Evolutionary conservation across 78 protist genomes (phyloP).

Genomic region (Salpingoeca rosetta): DNA sequence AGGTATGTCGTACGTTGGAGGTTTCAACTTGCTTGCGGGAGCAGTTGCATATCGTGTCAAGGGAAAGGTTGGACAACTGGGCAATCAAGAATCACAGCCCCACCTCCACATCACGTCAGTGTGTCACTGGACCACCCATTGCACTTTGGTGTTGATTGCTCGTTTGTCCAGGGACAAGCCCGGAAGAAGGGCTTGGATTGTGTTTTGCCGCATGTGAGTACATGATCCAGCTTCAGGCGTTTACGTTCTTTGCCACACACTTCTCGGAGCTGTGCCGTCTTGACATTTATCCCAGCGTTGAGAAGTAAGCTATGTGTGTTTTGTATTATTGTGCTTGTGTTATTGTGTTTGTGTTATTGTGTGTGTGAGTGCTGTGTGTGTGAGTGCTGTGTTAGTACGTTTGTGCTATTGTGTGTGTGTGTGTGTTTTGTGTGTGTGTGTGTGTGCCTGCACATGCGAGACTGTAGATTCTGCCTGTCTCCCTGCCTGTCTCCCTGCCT

Average conservation of each 20-base stretch:
- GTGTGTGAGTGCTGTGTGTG: no score
- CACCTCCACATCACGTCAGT: not conserved
- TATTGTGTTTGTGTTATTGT: no score
- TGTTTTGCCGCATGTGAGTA: not conserved
- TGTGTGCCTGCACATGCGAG: no score
- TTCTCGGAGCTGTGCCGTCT: not conserved
- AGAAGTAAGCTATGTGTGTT: not conserved
- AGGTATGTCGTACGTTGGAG: no score
- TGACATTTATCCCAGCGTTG: constrained; percentile 7
- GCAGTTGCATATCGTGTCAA: not conserved
- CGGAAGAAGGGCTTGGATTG: no score
- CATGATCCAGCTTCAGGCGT: not conserved
- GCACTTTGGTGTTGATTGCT: not conserved
- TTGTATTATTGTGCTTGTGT: no score
- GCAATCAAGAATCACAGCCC: not conserved
- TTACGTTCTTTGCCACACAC: constrained; percentile 4
- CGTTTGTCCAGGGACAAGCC: not conserved
- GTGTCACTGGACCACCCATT: not conserved
- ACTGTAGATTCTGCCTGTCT: no score
- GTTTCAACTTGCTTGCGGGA: not conserved
- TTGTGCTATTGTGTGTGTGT: no score
- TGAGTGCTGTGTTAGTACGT: no score
- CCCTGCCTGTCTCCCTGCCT: no score
- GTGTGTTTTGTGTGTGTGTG: no score
- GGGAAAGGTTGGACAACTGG: not conserved